Conservation (phyloP, 2,329 filamentous ascomycete genomes). For the Cadophora malorum region DNA sequence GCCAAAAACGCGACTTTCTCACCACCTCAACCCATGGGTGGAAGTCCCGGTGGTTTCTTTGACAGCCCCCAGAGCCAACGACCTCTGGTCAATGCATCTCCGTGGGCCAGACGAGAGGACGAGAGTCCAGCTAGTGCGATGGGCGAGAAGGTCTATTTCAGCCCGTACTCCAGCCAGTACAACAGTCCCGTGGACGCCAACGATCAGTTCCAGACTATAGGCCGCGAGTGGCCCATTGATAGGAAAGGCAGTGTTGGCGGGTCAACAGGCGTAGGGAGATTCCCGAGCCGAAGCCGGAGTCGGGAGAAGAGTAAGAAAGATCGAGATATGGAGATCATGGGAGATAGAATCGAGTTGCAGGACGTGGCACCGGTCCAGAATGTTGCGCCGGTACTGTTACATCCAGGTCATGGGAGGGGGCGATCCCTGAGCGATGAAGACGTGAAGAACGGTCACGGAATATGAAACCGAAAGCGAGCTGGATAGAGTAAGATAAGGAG, state of each 20-base stretch:
- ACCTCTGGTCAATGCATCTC: slow-evolving; percentile 58
- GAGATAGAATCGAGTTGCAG: slow-evolving; percentile 33
- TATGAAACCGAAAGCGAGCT: slow-evolving; percentile 23
- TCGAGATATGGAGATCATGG: no score
- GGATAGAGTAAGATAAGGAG: neutral
- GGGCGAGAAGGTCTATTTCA: slow-evolving; percentile 55
- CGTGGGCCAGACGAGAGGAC: slow-evolving; percentile 41
- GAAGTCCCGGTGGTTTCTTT: slow-evolving; percentile 33
- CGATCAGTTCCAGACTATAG: slow-evolving; percentile 8
- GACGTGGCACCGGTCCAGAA: slow-evolving; percentile 39
- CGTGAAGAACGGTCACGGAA: slow-evolving; percentile 33
- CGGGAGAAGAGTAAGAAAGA: slow-evolving; percentile 26
- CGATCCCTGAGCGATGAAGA: slow-evolving; percentile 33
- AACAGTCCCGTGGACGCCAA: slow-evolving; percentile 57
- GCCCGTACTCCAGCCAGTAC: slow-evolving; percentile 65
- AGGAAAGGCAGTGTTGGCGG: slow-evolving; percentile 32
- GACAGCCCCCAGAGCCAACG: slow-evolving; percentile 62
- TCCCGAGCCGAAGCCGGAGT: slow-evolving; percentile 21
- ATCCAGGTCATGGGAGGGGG: slow-evolving; percentile 39
- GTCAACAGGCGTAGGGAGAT: neutral
- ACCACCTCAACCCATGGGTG: slow-evolving; percentile 4
- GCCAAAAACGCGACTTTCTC: slow-evolving; percentile 23
- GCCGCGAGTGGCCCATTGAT: slow-evolving; percentile 34
- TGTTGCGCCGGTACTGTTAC: slow-evolving; percentile 39
- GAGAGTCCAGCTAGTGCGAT: slow-evolving; percentile 47